phyloP scores from a whole-genome alignment of 1,139 yeast species.

The Magnusiomyces suaveolens region DNA sequence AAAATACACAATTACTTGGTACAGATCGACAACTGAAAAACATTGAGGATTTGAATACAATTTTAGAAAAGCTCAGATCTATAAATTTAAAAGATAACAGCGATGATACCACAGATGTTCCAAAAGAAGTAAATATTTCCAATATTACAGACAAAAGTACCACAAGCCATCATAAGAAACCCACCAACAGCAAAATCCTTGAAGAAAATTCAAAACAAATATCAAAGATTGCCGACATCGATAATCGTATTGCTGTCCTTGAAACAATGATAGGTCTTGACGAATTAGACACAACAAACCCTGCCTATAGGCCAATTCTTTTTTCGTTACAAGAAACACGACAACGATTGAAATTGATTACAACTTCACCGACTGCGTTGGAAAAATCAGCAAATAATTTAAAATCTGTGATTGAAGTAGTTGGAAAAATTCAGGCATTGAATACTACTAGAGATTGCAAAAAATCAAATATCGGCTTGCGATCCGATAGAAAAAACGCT shows the following conservation, averaged over 20 bases:
- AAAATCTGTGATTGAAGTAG: neutral
- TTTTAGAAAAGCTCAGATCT: neutral
- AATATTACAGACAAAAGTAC: neutral
- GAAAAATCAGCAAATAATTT: constrained; percentile 10
- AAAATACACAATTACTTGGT: neutral
- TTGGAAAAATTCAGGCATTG: constrained; percentile 2
- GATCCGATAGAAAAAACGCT: neutral
- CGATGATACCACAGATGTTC: neutral
- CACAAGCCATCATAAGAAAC: neutral
- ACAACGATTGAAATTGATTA: constrained; percentile 8
- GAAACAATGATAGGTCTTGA: constrained; percentile 9
- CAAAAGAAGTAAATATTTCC: neutral
- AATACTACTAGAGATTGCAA: neutral
- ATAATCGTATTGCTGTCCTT: constrained; percentile 4
- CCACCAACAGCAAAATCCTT: neutral
- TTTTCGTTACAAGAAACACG: constrained; percentile 8
- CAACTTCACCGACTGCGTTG: constrained; percentile 10
- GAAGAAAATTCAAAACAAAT: neutral
- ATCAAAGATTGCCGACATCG: constrained; percentile 5
- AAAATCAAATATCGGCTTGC: neutral
- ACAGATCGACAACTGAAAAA: neutral
- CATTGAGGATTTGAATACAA: neutral
- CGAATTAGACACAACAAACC: constrained; percentile 5
- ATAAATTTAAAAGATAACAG: neutral
- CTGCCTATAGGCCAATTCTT: constrained; percentile 5